Percentiles rank a stretch among this genome's conserved stretches.
These are phyloP conservation scores for Leccinellum albellum DNA, from an alignment of 768 basidiomycete species.

Conservation along the genomic window DNA sequence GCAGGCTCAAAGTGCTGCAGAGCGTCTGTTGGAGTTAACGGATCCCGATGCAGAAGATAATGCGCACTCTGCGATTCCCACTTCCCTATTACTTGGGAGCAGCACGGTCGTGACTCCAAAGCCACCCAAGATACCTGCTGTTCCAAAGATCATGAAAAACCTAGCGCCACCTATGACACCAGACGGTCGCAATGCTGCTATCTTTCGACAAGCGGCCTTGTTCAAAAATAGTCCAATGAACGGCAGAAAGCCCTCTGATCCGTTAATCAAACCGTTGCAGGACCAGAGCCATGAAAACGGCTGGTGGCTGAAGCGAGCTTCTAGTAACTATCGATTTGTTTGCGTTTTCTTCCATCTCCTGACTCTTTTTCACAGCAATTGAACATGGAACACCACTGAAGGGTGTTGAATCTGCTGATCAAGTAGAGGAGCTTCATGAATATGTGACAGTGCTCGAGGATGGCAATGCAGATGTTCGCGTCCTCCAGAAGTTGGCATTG, in stretches of 20 bases:
- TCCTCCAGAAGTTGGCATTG: constrained; percentile 63
- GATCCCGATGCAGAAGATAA: constrained; percentile 67
- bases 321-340: constrained; percentile 45
- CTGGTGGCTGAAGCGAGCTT: constrained; percentile 82
- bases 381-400: constrained; percentile 46
- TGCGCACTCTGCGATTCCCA: constrained; percentile 51
- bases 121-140: constrained; percentile 31
- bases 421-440: constrained; percentile 47
- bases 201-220: constrained; percentile 71
- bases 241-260: constrained; percentile 45
- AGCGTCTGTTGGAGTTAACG: constrained; percentile 80
- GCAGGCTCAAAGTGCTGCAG: constrained; percentile 91
- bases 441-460: constrained; percentile 53
- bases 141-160: constrained; percentile 32
- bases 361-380: constrained; percentile 27
- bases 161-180: constrained; percentile 59
- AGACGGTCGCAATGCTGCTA: constrained; percentile 48
- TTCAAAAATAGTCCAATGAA: constrained; percentile 80
- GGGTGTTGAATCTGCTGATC: constrained; percentile 37
- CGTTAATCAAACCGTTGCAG: constrained; percentile 66
- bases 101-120: constrained; percentile 38
- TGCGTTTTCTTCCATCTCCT: constrained; percentile 2
- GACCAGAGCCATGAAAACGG: constrained; percentile 65
- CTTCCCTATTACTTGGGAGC: constrained; percentile 48
- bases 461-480: constrained; percentile 46